These are phyloP conservation scores for Psilocybe sp. DNA, from an alignment of 768 basidiomycete species.

Conservation along the genomic window DNA sequence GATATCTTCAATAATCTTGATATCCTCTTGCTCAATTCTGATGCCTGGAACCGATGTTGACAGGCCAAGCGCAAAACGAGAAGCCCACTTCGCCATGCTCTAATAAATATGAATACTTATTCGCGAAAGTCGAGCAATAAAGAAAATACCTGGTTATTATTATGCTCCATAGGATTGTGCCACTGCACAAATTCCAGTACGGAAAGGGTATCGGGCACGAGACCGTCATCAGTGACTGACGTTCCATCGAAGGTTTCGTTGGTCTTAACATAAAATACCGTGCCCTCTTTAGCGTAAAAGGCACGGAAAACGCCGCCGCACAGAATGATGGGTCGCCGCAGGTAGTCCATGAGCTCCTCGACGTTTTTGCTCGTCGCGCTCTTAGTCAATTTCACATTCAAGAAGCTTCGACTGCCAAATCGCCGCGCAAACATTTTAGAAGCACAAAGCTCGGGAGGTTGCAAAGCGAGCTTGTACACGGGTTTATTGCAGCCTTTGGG, in stretches of 20 bases:
- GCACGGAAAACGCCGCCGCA: conserved; percentile 54
- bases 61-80: conserved; percentile 58
- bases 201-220: conserved; percentile 27
- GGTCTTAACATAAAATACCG: conserved; percentile 52
- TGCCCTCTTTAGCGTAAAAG: conserved; percentile 59
- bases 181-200: conserved; percentile 49
- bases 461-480: conserved; percentile 41
- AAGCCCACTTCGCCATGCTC: conserved; percentile 63
- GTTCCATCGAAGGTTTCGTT: conserved; percentile 37
- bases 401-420: conserved; percentile 60
- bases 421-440: conserved; percentile 57
- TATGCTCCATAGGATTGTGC: conserved; percentile 50
- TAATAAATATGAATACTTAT: conserved; percentile 18
- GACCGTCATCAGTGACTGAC: conserved; percentile 10
- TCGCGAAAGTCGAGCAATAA: not conserved
- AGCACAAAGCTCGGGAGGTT: conserved; percentile 46
- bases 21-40: conserved; percentile 31
- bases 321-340: conserved; percentile 50
- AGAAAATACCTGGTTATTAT: conserved; percentile 46
- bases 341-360: conserved; percentile 35
- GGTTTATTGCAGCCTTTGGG: conserved; percentile 21
- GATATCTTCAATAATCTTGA: conserved; percentile 43
- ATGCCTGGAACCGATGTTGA: conserved; percentile 65
- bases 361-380: conserved; percentile 26
- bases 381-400: conserved; percentile 46